Conservation (phyloP, 805 yeast species). For the Blastobotrys attinorum region DNA sequence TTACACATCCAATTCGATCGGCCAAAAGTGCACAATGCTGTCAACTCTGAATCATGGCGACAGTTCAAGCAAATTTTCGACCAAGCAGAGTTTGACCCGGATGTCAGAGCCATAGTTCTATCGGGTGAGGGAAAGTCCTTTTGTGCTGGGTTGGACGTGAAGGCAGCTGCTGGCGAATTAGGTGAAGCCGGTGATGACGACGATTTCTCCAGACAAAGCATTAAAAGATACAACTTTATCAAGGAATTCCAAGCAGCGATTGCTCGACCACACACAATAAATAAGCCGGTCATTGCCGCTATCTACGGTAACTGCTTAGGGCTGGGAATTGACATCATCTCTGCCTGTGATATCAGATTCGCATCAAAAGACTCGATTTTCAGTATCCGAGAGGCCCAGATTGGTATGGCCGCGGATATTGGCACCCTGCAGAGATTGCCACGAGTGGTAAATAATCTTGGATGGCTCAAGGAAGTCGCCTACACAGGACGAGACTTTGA, state of each 20-base stretch:
- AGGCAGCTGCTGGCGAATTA: slow-evolving; percentile 15
- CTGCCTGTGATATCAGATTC: slow-evolving; percentile 51
- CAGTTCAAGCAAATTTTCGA: slow-evolving; percentile 45
- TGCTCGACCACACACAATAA: slow-evolving; percentile 22
- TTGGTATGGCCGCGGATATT: slow-evolving; percentile 74
- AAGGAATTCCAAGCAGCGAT: slow-evolving; percentile 53
- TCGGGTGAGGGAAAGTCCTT: slow-evolving; percentile 51
- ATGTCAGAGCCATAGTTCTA: slow-evolving; percentile 47
- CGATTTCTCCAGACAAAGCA: slow-evolving; percentile 24
- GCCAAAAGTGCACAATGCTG: slow-evolving; percentile 53
- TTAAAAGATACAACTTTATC: slow-evolving; percentile 34
- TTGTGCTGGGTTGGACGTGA: slow-evolving; percentile 59
- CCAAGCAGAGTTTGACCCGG: slow-evolving; percentile 36
- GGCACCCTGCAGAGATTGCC: slow-evolving; percentile 69
- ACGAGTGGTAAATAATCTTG: slow-evolving; percentile 41
- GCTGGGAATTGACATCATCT: slow-evolving; percentile 57
- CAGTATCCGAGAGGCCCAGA: slow-evolving; percentile 59
- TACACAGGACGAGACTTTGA: slow-evolving; percentile 53
- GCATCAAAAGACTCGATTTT: slow-evolving; percentile 45
- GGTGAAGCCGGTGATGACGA: slow-evolving; percentile 13
- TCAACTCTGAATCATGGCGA: slow-evolving; percentile 46
- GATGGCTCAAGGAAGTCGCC: slow-evolving; percentile 52
- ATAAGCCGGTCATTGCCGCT: slow-evolving; percentile 52
- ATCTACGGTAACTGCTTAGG: slow-evolving; percentile 62
- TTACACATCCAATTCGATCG: slow-evolving; percentile 55